These are phyloP conservation scores for Cicer yamashitae DNA, from an alignment of 306 rosid species.

Conservation along the genomic window DNA sequence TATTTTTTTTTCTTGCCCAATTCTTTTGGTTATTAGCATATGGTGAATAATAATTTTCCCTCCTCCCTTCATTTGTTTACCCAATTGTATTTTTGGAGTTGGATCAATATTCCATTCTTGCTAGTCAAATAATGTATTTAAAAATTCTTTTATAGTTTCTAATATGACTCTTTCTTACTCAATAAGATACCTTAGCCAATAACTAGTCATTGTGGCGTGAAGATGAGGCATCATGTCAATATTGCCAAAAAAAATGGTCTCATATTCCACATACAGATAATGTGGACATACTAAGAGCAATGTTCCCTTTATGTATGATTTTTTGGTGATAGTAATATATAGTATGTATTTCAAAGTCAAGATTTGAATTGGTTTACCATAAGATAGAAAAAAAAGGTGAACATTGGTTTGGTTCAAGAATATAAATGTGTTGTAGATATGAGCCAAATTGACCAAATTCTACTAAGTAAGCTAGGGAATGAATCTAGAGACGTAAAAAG, in stretches of 20 bases:
- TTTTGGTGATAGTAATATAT: slow-evolving; percentile 28
- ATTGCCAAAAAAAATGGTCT: background rate
- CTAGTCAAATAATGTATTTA: slow-evolving; percentile 31
- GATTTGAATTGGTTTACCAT: slow-evolving; percentile 10
- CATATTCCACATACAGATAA: slow-evolving; percentile 46
- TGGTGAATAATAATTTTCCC: slow-evolving; percentile 23
- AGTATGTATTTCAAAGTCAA: slow-evolving; percentile 29
- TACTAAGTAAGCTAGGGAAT: background rate
- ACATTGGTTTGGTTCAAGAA: slow-evolving; percentile 30
- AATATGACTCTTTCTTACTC: slow-evolving; percentile 7
- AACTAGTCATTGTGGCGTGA: slow-evolving; percentile 16
- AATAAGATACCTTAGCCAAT: slow-evolving; percentile 24
- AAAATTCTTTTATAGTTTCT: background rate
- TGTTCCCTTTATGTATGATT: background rate
- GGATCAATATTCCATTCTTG: slow-evolving; percentile 43
- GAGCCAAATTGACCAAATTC: slow-evolving; percentile 37
- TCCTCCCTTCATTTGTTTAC: slow-evolving; percentile 24
- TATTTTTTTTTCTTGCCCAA: slow-evolving; percentile 28
- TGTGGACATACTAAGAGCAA: slow-evolving; percentile 12
- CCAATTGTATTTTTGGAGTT: slow-evolving; percentile 38
- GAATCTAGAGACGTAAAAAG: slow-evolving; percentile 8
- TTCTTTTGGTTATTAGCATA: slow-evolving; percentile 43
- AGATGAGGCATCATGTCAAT: slow-evolving; percentile 37
- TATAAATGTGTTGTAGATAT: slow-evolving; percentile 33
- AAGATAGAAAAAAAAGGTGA: slow-evolving; percentile 7